Conservation (phyloP, 139 green algal species). For the Desmodesmus armatus region DNA sequence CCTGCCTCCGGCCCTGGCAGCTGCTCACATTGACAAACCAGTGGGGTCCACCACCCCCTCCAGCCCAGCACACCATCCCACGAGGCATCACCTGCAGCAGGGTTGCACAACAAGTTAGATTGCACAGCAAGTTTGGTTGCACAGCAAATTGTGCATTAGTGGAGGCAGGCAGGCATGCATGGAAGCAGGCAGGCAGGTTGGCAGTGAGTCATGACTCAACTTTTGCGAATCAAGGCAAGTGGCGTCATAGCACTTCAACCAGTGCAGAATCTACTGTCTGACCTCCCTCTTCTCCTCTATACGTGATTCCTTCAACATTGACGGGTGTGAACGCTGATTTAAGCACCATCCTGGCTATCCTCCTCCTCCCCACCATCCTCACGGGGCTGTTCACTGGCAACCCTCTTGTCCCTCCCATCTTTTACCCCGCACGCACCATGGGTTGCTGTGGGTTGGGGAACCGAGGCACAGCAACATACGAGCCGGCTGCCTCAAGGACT, state of each 20-base stretch:
- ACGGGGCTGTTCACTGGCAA: neutral
- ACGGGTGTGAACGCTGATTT: too few species aligned
- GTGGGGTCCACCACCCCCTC: slow-evolving; percentile 41
- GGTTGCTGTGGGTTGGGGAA: slow-evolving; percentile 48
- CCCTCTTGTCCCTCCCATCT: too few species aligned
- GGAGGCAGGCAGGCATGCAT: too few species aligned
- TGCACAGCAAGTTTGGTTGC: neutral
- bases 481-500: slow-evolving; percentile 34
- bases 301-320: too few species aligned
- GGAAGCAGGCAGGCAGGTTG: too few species aligned
- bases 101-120: neutral
- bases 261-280: neutral
- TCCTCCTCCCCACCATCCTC: neutral
- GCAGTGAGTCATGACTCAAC: too few species aligned
- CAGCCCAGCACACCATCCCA: slow-evolving; percentile 53
- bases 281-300: neutral
- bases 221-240: too few species aligned
- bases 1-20: too few species aligned
- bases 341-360: too few species aligned
- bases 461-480: slow-evolving; percentile 47
- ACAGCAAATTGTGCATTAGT: too few species aligned
- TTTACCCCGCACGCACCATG: too few species aligned
- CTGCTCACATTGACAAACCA: slow-evolving; percentile 46
- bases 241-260: too few species aligned
- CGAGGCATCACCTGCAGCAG: slow-evolving; percentile 39